phyloP scores from a whole-genome alignment of 768 basidiomycete species.

The Lactifluus pinguis region DNA sequence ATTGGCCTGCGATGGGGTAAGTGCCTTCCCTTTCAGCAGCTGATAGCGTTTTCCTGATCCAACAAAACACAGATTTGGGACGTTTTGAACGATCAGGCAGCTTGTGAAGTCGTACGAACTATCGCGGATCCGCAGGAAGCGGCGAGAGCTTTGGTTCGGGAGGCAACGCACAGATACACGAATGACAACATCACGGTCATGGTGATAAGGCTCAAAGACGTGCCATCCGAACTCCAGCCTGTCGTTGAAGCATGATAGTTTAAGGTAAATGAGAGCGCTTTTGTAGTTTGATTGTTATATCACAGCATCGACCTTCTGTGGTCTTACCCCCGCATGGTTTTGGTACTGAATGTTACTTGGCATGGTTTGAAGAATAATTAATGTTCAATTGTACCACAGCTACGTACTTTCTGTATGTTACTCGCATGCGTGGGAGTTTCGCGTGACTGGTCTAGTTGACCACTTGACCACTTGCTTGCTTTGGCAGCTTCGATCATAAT shows the following conservation, averaged over 20 bases:
- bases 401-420: background rate
- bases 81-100: conserved; percentile 83
- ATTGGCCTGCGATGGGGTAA: conserved; percentile 93
- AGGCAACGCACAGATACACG: conserved; percentile 82
- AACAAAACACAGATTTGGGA: conserved; percentile 75
- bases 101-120: conserved; percentile 74
- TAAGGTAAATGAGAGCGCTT: background rate
- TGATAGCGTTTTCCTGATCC: background rate
- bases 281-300: background rate
- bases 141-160: conserved; percentile 61
- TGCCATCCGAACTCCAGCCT: conserved; percentile 20
- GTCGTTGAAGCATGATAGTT: conserved; percentile 16
- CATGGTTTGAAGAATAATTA: background rate
- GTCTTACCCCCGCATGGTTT: background rate
- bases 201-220: conserved; percentile 71
- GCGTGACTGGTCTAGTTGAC: no score
- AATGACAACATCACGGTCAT: conserved; percentile 92
- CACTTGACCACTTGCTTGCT: no score
- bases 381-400: background rate
- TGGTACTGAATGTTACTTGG: background rate
- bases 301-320: background rate
- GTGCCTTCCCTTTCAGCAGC: conserved; percentile 27
- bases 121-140: conserved; percentile 76
- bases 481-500: background rate
- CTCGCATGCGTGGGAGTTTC: background rate